phyloP scores from a whole-genome alignment of 1,139 yeast genomes.

The Lipomyces yarrowii region DNA sequence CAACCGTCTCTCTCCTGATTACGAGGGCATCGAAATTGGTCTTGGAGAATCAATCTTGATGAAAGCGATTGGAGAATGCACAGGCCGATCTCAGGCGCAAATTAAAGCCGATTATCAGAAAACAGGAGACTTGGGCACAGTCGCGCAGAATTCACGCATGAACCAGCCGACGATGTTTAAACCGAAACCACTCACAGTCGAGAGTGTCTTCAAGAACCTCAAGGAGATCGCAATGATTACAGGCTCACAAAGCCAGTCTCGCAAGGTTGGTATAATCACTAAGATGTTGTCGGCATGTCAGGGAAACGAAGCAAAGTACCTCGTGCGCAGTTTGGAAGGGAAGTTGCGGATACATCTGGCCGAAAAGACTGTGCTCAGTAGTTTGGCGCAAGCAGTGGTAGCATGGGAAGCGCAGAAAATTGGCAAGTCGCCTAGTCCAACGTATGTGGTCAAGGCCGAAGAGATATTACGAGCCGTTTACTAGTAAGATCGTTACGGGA shows the following conservation, averaged over 20 bases:
- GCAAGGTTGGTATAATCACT: slow-evolving; percentile 76
- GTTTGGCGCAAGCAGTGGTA: slow-evolving; percentile 81
- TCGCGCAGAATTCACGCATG: slow-evolving; percentile 80
- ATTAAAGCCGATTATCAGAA: slow-evolving; percentile 75
- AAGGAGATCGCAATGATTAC: slow-evolving; percentile 75
- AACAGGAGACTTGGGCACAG: slow-evolving; percentile 87
- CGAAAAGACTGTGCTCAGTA: slow-evolving; percentile 83
- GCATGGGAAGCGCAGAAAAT: slow-evolving; percentile 52
- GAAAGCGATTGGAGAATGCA: slow-evolving; percentile 87
- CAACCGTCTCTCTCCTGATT: slow-evolving; percentile 91
- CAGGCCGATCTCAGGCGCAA: slow-evolving; percentile 74
- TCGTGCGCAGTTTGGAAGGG: slow-evolving; percentile 89
- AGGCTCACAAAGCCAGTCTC: slow-evolving; percentile 83
- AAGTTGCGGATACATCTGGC: slow-evolving; percentile 92
- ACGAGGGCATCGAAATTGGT: slow-evolving; percentile 90
- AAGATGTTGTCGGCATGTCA: slow-evolving; percentile 84
- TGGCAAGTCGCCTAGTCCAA: slow-evolving; percentile 36
- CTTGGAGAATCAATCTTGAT: slow-evolving; percentile 86
- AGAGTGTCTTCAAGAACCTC: slow-evolving; percentile 70
- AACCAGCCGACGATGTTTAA: slow-evolving; percentile 93
- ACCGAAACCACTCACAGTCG: slow-evolving; percentile 76
- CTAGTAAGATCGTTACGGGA: slow-evolving; percentile 14
- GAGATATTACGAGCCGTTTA: slow-evolving; percentile 81
- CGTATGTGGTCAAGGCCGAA: slow-evolving; percentile 56
- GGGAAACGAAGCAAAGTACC: slow-evolving; percentile 85